phyloP scores from a whole-genome alignment of 257 asterid species.

The Rehmannia glutinosa region DNA sequence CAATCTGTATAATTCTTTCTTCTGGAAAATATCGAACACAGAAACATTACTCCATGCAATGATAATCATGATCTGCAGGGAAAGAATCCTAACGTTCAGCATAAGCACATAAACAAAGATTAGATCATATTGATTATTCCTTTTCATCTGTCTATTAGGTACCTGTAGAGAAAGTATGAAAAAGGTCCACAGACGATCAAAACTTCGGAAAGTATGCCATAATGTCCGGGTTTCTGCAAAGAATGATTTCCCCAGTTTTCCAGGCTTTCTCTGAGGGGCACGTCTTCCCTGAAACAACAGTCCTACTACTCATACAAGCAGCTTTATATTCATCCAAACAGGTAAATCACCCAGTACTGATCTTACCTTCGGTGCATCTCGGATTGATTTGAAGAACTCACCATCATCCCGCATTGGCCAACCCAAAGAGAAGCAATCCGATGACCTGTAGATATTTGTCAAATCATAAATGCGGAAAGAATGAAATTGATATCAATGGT shows the following conservation, averaged over 20 bases:
- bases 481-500: conserved; percentile 8
- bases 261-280: conserved; percentile 31
- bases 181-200: conserved; percentile 83
- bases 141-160: conserved; percentile 17
- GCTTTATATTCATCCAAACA: conserved; percentile 5
- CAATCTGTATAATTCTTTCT: conserved; percentile 44
- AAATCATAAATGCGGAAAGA: conserved; percentile 13
- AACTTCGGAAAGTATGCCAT: conserved; percentile 85
- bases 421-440: conserved; percentile 80
- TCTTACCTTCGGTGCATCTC: conserved; percentile 38
- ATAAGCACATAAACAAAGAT: conserved; percentile 8
- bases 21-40: conserved; percentile 50
- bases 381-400: conserved; percentile 60
- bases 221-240: conserved; percentile 73
- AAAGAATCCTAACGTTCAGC: conserved; percentile 15
- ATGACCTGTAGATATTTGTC: conserved; percentile 47
- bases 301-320: conserved; percentile 20
- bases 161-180: conserved; percentile 70
- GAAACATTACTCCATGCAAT: conserved; percentile 74
- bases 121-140: background rate
- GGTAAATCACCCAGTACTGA: conserved; percentile 3
- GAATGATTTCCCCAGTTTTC: conserved; percentile 62
- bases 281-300: conserved; percentile 53
- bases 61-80: conserved; percentile 58
- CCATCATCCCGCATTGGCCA: conserved; percentile 90